phyloP scores from a whole-genome alignment of 2,329 filamentous ascomycete genomes.

The Colletotrichum godetiae region DNA sequence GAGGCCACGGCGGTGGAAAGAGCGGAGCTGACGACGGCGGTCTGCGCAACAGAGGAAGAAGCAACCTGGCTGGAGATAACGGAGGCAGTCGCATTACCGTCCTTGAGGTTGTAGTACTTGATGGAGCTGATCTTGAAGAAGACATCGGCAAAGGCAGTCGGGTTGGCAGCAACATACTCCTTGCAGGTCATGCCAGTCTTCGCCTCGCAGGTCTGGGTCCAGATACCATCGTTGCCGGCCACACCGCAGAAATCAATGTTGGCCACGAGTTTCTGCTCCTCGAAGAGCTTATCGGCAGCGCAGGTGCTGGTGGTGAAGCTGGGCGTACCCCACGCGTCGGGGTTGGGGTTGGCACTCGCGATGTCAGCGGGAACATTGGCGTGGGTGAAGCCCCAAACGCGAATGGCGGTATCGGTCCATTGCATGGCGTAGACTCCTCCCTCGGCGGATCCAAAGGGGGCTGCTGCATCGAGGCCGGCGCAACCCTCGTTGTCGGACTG shows the following conservation, averaged over 20 bases:
- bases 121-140: constrained; percentile 58
- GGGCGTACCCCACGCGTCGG: constrained; percentile 42
- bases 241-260: constrained; percentile 74
- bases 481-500: constrained; percentile 56
- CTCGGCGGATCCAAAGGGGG: constrained; percentile 49
- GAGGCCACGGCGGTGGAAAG: not conserved
- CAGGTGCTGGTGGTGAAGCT: constrained; percentile 41
- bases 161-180: constrained; percentile 51
- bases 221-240: constrained; percentile 56
- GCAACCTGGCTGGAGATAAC: not conserved
- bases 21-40: not conserved
- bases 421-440: constrained; percentile 64
- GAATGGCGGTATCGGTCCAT: constrained; percentile 71
- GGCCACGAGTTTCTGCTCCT: constrained; percentile 42
- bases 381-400: constrained; percentile 74
- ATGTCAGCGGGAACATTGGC: constrained; percentile 65
- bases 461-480: constrained; percentile 49
- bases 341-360: constrained; percentile 38
- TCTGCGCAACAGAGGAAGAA: not conserved
- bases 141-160: constrained; percentile 49
- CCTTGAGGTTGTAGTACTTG: constrained; percentile 45
- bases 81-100: constrained; percentile 2
- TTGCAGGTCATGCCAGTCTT: constrained; percentile 44
- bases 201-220: constrained; percentile 41
- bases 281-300: constrained; percentile 42